Percentiles rank a stretch among this genome's conserved stretches.
Conservation (phyloP, 2,329 filamentous ascomycete species). For the Pseudogymnoascus destructans region DNA sequence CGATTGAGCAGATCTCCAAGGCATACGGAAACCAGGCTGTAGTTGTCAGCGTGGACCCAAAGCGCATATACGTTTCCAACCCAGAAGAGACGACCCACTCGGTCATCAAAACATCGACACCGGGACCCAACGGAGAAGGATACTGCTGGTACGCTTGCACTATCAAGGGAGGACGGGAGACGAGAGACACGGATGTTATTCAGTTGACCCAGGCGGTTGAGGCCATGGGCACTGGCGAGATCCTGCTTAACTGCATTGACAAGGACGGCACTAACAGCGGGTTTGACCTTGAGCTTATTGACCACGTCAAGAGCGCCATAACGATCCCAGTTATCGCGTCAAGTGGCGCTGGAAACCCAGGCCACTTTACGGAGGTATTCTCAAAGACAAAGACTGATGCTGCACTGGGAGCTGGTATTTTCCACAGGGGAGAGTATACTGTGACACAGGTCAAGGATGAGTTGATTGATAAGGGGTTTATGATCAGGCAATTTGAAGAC, state of each 20-base stretch:
- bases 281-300: slow-evolving; percentile 85
- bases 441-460: slow-evolving; percentile 88
- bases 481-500: slow-evolving; percentile 65
- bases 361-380: slow-evolving; percentile 87
- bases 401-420: slow-evolving; percentile 91
- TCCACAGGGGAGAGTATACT: slow-evolving; percentile 89
- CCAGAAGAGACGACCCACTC: slow-evolving; percentile 57
- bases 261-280: slow-evolving; percentile 89
- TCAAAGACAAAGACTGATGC: slow-evolving; percentile 75
- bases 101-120: slow-evolving; percentile 55
- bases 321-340: slow-evolving; percentile 92
- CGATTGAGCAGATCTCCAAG: slow-evolving; percentile 86
- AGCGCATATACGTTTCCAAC: slow-evolving; percentile 67
- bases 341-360: slow-evolving; percentile 78
- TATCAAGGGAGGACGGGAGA: slow-evolving; percentile 87
- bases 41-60: slow-evolving; percentile 89
- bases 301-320: slow-evolving; percentile 73
- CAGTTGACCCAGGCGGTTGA: slow-evolving; percentile 82
- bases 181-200: slow-evolving; percentile 83
- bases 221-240: slow-evolving; percentile 89
- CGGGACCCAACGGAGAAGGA: slow-evolving; percentile 62
- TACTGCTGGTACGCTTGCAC: slow-evolving; percentile 98
- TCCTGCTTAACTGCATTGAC: slow-evolving; percentile 95
- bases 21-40: slow-evolving; percentile 96
- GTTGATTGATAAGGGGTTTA: slow-evolving; percentile 54